Evolutionary conservation across 352 stramenopile genomes (phyloP).

Genomic region (Globisporangium emineosum): DNA sequence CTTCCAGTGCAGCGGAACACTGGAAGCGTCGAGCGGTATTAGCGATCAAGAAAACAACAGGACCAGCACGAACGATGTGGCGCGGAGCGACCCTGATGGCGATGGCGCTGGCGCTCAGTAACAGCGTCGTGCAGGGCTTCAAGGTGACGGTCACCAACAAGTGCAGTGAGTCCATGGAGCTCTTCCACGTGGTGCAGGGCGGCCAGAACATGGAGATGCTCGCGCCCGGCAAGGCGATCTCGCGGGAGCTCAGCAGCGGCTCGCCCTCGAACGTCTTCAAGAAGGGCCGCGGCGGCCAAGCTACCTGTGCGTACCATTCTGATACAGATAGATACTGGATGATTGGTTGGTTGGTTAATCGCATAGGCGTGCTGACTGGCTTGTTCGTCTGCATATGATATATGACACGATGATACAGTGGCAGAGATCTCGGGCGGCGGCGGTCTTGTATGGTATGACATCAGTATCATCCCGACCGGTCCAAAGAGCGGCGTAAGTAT

Average conservation of each 20-base stretch:
- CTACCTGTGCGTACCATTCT: conserved; percentile 48
- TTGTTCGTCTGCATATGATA: conserved; percentile 11
- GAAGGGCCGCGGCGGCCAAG: conserved; percentile 41
- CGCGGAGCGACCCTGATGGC: not conserved
- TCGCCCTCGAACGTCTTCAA: conserved; percentile 53
- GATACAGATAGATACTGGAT: no score
- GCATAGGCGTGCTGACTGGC: not conserved
- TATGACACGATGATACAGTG: conserved; percentile 22
- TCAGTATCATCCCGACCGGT: conserved; percentile 41
- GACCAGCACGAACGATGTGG: conserved; percentile 11
- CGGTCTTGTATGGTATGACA: conserved; percentile 40
- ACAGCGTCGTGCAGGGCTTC: conserved; percentile 25
- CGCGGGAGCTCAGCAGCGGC: conserved; percentile 21
- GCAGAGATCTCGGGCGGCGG: conserved; percentile 35
- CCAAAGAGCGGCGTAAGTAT: conserved; percentile 27
- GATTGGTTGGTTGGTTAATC: not conserved
- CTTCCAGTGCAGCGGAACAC: conserved; percentile 11
- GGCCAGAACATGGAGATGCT: conserved; percentile 27
- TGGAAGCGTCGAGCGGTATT: not conserved
- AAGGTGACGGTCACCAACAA: conserved; percentile 58
- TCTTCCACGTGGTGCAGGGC: conserved; percentile 31
- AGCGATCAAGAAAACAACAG: not conserved
- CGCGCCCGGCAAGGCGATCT: conserved; percentile 27
- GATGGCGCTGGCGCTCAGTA: conserved; percentile 23
- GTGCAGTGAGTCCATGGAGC: conserved; percentile 39